Evolutionary conservation across 257 asterid genomes (phyloP), one percentile per base, ranked within the genome.

Genomic region (Paraleonurus japonicus): DNA sequence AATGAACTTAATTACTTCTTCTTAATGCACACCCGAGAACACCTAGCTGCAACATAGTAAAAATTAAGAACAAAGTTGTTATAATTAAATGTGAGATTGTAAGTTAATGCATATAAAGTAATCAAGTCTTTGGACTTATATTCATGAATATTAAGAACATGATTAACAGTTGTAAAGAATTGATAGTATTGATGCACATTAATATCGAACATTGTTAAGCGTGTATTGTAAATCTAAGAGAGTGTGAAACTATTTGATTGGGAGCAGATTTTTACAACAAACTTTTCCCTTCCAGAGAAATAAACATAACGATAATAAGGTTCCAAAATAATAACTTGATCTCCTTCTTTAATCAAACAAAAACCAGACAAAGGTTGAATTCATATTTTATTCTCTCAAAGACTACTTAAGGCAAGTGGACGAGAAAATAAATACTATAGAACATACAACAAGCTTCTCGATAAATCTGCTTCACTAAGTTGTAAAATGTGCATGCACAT

Each of bases 261-360:
- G 24, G 62, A 26, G 45, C 16, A 61, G 55, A 78, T 4, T 4
- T 33, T 19, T 12, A 54, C 69, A 57, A 28, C 66, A 16, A 83
- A 94, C 98, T 97, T 89, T 89, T 16, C 77, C 90, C 71, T 88
- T 86, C 97, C 98, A 91, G 93, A 84, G 79, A 94, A 84, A 68
- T 86, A 85, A 30, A 89, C 81, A 63, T 54, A 55, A 35, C 32
- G 92, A 74, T 81, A 87, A 75, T 79, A 84, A 75, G 97, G 98
- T 35, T 88, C 96, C 85, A 91, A 69, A 55, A 91, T 75, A 54
- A 82, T 81, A 70, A 91, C 85, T 75, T 85, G 90, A 79, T 94
- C 96, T 51, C 96, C 95, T 83, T 84, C 96, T 84, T 89, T 89
- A 30, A 94, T 88, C 97, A 47, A 47, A 71, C 57, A 70, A 50